phyloP scores from a whole-genome alignment of 176 grass and related monocot genomes.

The Ensete ventricosum region DNA sequence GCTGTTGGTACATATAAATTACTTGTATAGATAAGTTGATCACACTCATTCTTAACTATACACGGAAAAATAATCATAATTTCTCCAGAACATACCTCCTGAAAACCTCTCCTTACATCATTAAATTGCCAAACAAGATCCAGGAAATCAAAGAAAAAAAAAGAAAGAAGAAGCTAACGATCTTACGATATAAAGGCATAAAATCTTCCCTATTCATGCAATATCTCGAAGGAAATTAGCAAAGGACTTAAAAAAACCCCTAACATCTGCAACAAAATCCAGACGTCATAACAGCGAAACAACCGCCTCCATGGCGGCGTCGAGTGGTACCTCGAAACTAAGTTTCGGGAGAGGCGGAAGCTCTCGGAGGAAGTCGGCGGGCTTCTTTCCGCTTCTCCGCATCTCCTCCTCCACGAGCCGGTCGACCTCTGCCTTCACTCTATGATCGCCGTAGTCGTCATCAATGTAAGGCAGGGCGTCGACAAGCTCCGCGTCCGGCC shows the following conservation, averaged over 20 bases:
- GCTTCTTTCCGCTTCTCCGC: slow-evolving; percentile 59
- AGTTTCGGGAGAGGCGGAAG: slow-evolving; percentile 52
- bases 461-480: slow-evolving; percentile 98
- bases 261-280: not conserved
- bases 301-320: not conserved
- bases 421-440: slow-evolving; percentile 82
- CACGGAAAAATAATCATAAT: too few relatives aligned
- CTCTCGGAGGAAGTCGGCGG: slow-evolving; percentile 85
- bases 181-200: not conserved
- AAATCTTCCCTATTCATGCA: not conserved
- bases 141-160: too few relatives aligned
- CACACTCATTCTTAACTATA: too few relatives aligned
- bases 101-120: too few relatives aligned
- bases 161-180: not conserved
- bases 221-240: not conserved
- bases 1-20: too few relatives aligned
- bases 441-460: slow-evolving; percentile 72
- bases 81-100: too few relatives aligned
- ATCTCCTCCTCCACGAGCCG: slow-evolving; percentile 91
- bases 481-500: slow-evolving; percentile 59
- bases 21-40: too few relatives aligned
- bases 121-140: too few relatives aligned
- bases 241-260: not conserved
- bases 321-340: slow-evolving; percentile 47
- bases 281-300: too few relatives aligned